Evolutionary conservation across 2,329 filamentous ascomycete species (phyloP).

Genomic region (Aspergillus pseudoglaucus): DNA sequence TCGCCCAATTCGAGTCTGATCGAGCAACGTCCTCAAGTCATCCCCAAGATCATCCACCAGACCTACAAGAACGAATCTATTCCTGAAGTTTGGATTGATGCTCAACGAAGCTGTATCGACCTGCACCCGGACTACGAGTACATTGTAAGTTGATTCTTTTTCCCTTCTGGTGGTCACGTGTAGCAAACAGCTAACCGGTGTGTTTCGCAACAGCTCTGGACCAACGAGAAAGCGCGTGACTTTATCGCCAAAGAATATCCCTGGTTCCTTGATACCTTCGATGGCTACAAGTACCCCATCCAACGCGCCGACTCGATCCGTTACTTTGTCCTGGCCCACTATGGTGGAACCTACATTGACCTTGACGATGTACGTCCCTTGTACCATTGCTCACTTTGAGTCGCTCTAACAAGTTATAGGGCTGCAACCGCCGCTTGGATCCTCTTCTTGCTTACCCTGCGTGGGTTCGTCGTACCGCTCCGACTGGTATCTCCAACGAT

Average conservation of each 20-base stretch:
- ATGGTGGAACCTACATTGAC: slow-evolving; percentile 75
- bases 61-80: slow-evolving; percentile 67
- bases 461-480: slow-evolving; percentile 64
- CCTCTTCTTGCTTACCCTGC: slow-evolving; percentile 63
- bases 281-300: slow-evolving; percentile 67
- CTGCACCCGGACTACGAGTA: slow-evolving; percentile 68
- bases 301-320: slow-evolving; percentile 72
- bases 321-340: slow-evolving; percentile 72
- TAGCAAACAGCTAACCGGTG: slow-evolving; percentile 12
- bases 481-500: slow-evolving; percentile 76
- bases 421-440: slow-evolving; percentile 62
- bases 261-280: slow-evolving; percentile 70
- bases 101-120: slow-evolving; percentile 61
- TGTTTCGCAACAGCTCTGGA: slow-evolving; percentile 58
- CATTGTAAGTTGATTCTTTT: slow-evolving; percentile 48
- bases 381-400: neutral
- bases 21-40: slow-evolving; percentile 53
- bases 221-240: slow-evolving; percentile 59
- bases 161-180: neutral
- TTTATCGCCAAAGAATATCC: slow-evolving; percentile 70
- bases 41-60: slow-evolving; percentile 73
- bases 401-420: slow-evolving; percentile 35
- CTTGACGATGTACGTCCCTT: slow-evolving; percentile 56
- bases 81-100: slow-evolving; percentile 58
- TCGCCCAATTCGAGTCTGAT: slow-evolving; percentile 56